Base-by-base conservation (phyloP, 2,329 filamentous ascomycete species). In the Lachnellula arida region DNA sequence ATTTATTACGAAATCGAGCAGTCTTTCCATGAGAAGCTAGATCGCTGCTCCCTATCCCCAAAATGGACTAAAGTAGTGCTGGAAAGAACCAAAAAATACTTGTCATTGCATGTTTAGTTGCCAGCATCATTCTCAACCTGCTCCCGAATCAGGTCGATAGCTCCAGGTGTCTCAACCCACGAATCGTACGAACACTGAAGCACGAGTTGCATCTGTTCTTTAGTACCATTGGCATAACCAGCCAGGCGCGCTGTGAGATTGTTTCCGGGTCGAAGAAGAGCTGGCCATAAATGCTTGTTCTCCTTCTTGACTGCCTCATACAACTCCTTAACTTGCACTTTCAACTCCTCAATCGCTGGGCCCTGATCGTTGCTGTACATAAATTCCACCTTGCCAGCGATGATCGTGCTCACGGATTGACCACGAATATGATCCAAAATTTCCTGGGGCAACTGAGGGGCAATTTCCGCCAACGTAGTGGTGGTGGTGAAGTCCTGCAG, bases 211-310 rank as follows among this genome's bases (percentile, higher is more conserved):
- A 67, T 67, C 25, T 67, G 62, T 59, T 47, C 60, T 58, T 51
- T 19, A 49, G 48, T 52, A 42, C 66, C 68, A 58, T 61, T 46
- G 17, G 59, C 55, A 47, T 60, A 63, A 6, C 15, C 5, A 22
- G 49, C 17, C 6, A 59, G 62, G 28, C 22, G 19, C 4, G 60
- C 60, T 17, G 32, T 54, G 42, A 69, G 49, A 52, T 69, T 51
- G 1, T 58, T 32, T 32, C 57, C 62, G 0, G 67, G 64, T 3
- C 65, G 50, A 15, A 70, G 46, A 17, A 71, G 51, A 35, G 55
- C 59, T 6, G 48, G 57, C 61, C 63, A 67, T 50, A 71, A 70
- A 47, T 67, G 57, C 22, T 54, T 43, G 57, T 71, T 71, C 9
- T 22, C 34, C 3, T 54, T 54, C 11, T 64, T 44, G 8, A 68